Evolutionary conservation across 768 basidiomycete genomes (phyloP), one percentile per base, ranked within the genome.

Genomic region (Tulasnella sp.): DNA sequence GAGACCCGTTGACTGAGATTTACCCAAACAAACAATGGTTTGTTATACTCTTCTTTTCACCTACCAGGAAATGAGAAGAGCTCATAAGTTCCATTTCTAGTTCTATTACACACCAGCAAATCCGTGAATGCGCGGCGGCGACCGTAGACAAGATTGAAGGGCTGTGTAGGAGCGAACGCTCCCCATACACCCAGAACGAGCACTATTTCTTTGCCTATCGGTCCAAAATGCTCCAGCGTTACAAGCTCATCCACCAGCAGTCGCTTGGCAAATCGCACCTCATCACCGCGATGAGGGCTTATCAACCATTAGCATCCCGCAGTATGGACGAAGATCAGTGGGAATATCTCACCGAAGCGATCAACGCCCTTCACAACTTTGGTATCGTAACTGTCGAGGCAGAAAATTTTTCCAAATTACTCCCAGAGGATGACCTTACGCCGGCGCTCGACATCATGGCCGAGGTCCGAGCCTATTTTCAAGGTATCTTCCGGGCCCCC

Each of bases 321-420:
- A 34, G 40, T 25, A 38, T n/a, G 8, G 19, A 74, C n/a, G 12
- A 58, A 2, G 3, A 74, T 22, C 58, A 38, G 17, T 74, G 72
- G 72, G 22, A 34, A 4, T n/a, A 74, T 3, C 36, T 74, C 0
- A 74, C 58, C 49, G 15, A 54, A 2, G 58, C 38, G 5, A 54
- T 74, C 40, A 8, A 8, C 19, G 25, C 9, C 72, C 45, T 74
- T 22, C 86, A 87, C 0, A 82, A 83, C 0, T 87, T 89, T 54
- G 81, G 85, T 5, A 58, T 42, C 0, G 92, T 91, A 81, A 83
- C 85, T 9, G 72, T 74, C 0, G 82, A 83, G 0, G 88, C 93
- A 42, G 84, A 85, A 0, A 67, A 75, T 42, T 38, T 75, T 34
- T 31, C 31, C 15, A 39, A n/a, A 67, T 19, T 74, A 4, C 74